Base-by-base conservation (phyloP, 1,284 basidiomycete genomes). In the Ustilago hordei region DNA sequence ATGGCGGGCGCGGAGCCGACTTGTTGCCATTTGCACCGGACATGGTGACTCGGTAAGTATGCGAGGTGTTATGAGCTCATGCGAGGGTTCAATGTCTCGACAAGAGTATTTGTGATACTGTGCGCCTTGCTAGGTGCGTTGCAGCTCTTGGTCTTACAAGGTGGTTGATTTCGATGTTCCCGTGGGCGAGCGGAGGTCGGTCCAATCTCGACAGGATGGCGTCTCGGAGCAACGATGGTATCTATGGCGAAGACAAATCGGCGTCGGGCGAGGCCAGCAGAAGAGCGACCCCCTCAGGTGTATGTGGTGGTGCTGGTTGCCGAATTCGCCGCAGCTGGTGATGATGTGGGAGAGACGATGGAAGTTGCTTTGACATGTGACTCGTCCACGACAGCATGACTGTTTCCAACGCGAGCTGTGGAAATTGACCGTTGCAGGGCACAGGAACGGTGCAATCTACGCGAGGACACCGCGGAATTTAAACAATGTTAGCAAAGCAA, bases 21-120 rank as follows among this genome's bases (percentile, higher is more conserved):
- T 73, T 68, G 58, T 60, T 67, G 70, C 70, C 70, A 28, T 61
- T 73, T 5, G 55, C 65, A 60, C 55, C 41, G 5, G 70, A 68
- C 70, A 73, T 73, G 56, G 55, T 45, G 53, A 23, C 17, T 64
- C 55, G 45, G 50, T 32, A 32, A 8, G 2, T 41, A 9, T 53
- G n/a, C n/a, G n/a, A 19, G 4, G 7, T 61, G 45, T 41, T 64
- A 61, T 35, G 31, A 60, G 60, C 23, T 15, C 69, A 72, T 72
- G 36, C 56, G 64, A 58, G 48, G 39, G 15, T 28, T 34, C 3
- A 48, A 13, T 8, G n/a, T 48, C 11, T 39, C 3, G 0, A 17
- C 38, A 17, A 2, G 38, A 39, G 48, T 19, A 31, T 11, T 13
- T 11, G 15, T 28, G 28, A 17, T 31, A 28, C 23, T 28, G 23